Evolutionary conservation across 2,329 filamentous ascomycete genomes (phyloP).

Genomic region (Stagonosporopsis chrysanthemi): DNA sequence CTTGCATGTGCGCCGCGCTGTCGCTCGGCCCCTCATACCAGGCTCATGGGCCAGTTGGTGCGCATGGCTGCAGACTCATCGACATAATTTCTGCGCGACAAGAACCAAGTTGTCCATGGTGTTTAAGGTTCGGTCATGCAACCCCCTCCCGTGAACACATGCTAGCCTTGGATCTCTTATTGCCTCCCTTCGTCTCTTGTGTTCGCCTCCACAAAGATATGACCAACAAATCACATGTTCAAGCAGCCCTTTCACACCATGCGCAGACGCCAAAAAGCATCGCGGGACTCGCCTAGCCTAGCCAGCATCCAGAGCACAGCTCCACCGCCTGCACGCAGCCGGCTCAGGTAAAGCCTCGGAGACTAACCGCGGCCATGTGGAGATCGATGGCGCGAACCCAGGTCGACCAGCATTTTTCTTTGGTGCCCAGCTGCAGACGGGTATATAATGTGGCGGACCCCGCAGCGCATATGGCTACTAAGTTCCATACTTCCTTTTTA

Average conservation of each 20-base stretch:
- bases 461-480: constrained; percentile 13
- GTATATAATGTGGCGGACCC: constrained; percentile 36
- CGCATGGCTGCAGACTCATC: constrained; percentile 12
- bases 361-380: constrained; percentile 30
- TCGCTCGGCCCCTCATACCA: constrained; percentile 19
- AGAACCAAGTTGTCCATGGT: constrained; percentile 11
- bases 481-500: constrained; percentile 5
- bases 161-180: not conserved
- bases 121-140: not conserved
- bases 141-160: not conserved
- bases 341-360: constrained; percentile 25
- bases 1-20: constrained; percentile 14
- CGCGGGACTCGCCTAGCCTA: constrained; percentile 34
- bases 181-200: not conserved
- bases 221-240: constrained; percentile 1
- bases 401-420: constrained; percentile 32
- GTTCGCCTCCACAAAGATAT: not conserved
- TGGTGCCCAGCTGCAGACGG: constrained; percentile 15
- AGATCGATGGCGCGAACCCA: constrained; percentile 32
- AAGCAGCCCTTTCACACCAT: constrained; percentile 10
- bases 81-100: constrained; percentile 23
- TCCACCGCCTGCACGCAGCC: constrained; percentile 20
- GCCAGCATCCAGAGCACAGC: constrained; percentile 27
- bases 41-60: constrained; percentile 21
- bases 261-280: constrained; percentile 31